phyloP scores from a whole-genome alignment of 2,329 filamentous ascomycete species.

The Talaromyces sp. region DNA sequence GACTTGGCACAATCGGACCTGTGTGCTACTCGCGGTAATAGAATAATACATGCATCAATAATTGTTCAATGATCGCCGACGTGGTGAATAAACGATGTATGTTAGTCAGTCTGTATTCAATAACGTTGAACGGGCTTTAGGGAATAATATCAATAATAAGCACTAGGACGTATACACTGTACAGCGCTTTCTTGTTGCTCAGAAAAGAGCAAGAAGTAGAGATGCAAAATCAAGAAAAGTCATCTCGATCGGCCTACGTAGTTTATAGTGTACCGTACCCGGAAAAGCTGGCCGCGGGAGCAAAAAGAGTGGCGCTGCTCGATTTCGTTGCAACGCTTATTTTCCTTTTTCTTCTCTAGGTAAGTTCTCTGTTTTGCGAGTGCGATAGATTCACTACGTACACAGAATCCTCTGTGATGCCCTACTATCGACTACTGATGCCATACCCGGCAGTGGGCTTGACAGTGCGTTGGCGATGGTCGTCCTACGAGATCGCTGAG shows the following conservation, averaged over 20 bases:
- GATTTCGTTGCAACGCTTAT: background rate
- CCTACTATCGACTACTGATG: background rate
- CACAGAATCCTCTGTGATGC: background rate
- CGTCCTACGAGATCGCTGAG: constrained; percentile 12
- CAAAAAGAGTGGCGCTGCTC: constrained; percentile 1
- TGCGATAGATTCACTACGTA: background rate
- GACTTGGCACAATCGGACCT: constrained; percentile 3
- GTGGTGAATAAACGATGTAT: background rate
- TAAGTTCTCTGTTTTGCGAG: too few relatives aligned
- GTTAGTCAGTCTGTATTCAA: background rate
- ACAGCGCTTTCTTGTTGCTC: background rate
- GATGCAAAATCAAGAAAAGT: background rate
- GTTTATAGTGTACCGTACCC: background rate
- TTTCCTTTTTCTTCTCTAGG: background rate
- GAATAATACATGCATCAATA: background rate
- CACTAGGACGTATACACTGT: background rate
- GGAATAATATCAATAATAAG: background rate
- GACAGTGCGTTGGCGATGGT: constrained; percentile 13
- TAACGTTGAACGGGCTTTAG: background rate
- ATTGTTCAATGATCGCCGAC: background rate
- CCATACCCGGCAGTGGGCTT: background rate
- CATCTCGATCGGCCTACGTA: background rate
- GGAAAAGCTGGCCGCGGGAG: constrained; percentile 5
- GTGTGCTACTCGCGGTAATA: background rate
- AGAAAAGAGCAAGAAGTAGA: background rate